These are phyloP conservation scores for Talaromyces islandicus DNA, from an alignment of 2,329 filamentous ascomycete species.

Conservation along the genomic window DNA sequence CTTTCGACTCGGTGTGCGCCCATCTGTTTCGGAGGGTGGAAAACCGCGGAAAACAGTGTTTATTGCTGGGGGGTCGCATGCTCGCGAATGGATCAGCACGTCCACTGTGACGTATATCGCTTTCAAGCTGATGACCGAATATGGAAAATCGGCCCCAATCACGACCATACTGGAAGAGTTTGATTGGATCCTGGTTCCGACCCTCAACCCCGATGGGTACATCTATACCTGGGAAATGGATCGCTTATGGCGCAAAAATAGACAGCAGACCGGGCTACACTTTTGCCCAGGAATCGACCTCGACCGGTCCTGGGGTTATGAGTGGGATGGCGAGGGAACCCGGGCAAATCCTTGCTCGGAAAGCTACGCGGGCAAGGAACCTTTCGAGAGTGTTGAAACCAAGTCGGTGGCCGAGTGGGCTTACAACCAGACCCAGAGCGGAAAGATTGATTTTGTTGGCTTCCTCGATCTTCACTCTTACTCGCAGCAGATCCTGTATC, in stretches of 20 bases:
- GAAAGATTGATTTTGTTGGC: slow-evolving; percentile 71
- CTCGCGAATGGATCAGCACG: slow-evolving; percentile 92
- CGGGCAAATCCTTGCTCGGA: slow-evolving; percentile 82
- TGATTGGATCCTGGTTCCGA: slow-evolving; percentile 83
- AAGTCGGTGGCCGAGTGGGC: slow-evolving; percentile 74
- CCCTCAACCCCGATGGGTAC: slow-evolving; percentile 89
- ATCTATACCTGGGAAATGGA: slow-evolving; percentile 90
- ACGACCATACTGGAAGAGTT: slow-evolving; percentile 76
- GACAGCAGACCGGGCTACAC: slow-evolving; percentile 69
- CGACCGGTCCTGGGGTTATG: slow-evolving; percentile 77
- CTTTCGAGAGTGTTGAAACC: slow-evolving; percentile 80
- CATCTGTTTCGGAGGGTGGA: slow-evolving; percentile 40
- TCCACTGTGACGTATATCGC: slow-evolving; percentile 87
- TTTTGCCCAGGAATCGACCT: slow-evolving; percentile 87
- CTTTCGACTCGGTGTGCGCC: slow-evolving; percentile 64
- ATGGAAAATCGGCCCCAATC: slow-evolving; percentile 64
- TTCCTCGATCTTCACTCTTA: slow-evolving; percentile 91
- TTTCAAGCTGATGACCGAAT: slow-evolving; percentile 78
- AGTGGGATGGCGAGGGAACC: slow-evolving; percentile 67
- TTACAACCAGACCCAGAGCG: slow-evolving; percentile 64
- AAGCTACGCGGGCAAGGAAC: slow-evolving; percentile 73
- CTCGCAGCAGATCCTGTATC: slow-evolving; percentile 89
- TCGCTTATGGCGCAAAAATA: slow-evolving; percentile 90
- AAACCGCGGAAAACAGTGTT: slow-evolving; percentile 67
- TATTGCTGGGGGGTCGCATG: slow-evolving; percentile 81